phyloP scores from a whole-genome alignment of 2,329 filamentous ascomycete genomes.

The Paecilomyces variotii region DNA sequence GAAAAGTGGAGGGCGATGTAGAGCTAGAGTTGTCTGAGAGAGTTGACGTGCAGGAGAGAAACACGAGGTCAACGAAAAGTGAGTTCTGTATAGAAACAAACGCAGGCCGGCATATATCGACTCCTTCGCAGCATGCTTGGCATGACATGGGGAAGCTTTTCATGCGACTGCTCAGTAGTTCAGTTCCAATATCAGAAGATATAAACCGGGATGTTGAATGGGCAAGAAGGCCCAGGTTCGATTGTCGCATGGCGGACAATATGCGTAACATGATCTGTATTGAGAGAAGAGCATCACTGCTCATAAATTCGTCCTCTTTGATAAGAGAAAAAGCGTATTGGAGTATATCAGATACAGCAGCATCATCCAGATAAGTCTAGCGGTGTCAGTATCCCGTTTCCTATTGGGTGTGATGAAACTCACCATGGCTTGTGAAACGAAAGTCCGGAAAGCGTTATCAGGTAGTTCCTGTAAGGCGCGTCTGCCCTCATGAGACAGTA shows the following conservation, averaged over 20 bases:
- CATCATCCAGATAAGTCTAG: constrained; percentile 13
- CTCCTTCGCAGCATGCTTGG: constrained; percentile 12
- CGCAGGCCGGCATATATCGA: constrained; percentile 12
- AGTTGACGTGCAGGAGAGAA: constrained; percentile 15
- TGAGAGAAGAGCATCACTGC: constrained; percentile 6
- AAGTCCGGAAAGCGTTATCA: constrained; percentile 12
- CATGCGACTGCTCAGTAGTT: constrained; percentile 4
- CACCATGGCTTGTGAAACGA: constrained; percentile 33
- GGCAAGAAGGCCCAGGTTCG: neutral
- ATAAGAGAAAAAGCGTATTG: constrained; percentile 16
- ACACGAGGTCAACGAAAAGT: constrained; percentile 17
- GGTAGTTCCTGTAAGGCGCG: constrained; percentile 15
- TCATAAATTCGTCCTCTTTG: constrained; percentile 1
- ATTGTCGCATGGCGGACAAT: neutral
- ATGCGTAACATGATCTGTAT: constrained; percentile 13
- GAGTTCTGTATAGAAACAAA: constrained; percentile 14
- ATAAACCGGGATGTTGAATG: constrained; percentile 1
- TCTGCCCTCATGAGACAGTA: constrained; percentile 18
- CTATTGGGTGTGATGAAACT: constrained; percentile 9
- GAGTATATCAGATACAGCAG: constrained; percentile 14
- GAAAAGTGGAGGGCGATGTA: constrained; percentile 1
- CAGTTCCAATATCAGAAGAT: neutral
- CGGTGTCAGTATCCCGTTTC: constrained; percentile 8
- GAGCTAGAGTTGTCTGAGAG: constrained; percentile 4
- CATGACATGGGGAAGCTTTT: constrained; percentile 14